These are phyloP conservation scores for Fraxinus baroniana DNA, from an alignment of 305 asterid species.

Conservation along the genomic window DNA sequence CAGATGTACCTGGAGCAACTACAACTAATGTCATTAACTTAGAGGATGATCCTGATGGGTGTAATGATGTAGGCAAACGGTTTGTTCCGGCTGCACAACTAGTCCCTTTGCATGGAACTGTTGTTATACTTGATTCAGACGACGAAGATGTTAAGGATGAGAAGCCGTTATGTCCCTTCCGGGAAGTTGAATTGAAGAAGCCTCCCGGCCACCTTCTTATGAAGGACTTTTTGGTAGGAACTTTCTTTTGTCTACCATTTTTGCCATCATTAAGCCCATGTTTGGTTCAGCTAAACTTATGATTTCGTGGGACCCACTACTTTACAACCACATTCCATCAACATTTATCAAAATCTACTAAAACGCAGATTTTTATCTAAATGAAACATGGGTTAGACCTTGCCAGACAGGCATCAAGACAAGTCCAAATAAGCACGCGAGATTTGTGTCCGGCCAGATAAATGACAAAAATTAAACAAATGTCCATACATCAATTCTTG, in stretches of 20 bases:
- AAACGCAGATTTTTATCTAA: no score
- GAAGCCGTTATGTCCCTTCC: slow-evolving; percentile 17
- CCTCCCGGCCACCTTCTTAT: slow-evolving; percentile 36
- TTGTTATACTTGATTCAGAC: slow-evolving; percentile 69
- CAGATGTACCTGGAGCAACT: slow-evolving; percentile 25
- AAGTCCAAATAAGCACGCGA: background rate
- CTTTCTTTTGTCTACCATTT: slow-evolving; percentile 15
- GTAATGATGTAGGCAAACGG: slow-evolving; percentile 19
- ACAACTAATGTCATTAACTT: slow-evolving; percentile 46
- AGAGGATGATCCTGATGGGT: slow-evolving; percentile 54
- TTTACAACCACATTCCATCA: background rate
- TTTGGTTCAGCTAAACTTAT: background rate
- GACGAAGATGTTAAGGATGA: slow-evolving; percentile 47
- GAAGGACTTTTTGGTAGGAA: slow-evolving; percentile 54
- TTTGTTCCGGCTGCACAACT: slow-evolving; percentile 38
- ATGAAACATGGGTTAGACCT: background rate
- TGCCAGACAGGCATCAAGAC: background rate
- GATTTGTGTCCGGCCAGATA: background rate
- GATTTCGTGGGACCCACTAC: background rate
- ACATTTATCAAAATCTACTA: no score
- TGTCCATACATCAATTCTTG: background rate
- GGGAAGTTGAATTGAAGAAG: slow-evolving; percentile 36
- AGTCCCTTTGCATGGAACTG: slow-evolving; percentile 38
- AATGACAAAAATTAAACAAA: background rate
- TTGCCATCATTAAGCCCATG: background rate